These are phyloP conservation scores for Sherardia arvensis DNA, from an alignment of 257 asterid genomes.

Conservation along the genomic window DNA sequence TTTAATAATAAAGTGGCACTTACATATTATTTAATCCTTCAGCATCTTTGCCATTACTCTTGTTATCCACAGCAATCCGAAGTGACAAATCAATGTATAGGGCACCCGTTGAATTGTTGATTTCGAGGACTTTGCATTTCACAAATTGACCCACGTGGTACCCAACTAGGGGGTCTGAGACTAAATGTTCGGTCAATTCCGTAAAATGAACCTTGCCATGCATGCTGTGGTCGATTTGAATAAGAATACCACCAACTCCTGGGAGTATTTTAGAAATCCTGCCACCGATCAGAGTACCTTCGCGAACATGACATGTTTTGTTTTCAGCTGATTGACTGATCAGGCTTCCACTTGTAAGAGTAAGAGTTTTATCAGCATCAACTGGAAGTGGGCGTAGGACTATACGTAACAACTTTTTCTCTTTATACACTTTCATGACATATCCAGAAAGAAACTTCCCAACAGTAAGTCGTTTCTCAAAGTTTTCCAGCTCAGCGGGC, in stretches of 20 bases:
- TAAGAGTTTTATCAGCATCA: constrained; percentile 14
- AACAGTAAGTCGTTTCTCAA: constrained; percentile 56
- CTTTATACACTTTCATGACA: constrained; percentile 44
- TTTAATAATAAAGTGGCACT: constrained; percentile 22
- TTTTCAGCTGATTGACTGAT: constrained; percentile 17
- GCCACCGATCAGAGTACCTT: constrained; percentile 71
- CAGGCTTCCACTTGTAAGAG: constrained; percentile 15
- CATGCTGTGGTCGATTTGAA: constrained; percentile 59
- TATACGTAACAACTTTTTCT: constrained; percentile 67
- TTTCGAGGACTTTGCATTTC: constrained; percentile 70
- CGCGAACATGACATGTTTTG: constrained; percentile 34
- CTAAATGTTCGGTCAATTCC: constrained; percentile 60
- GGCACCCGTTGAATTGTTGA: constrained; percentile 31
- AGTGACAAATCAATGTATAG: constrained; percentile 76
- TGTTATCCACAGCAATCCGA: constrained; percentile 28
- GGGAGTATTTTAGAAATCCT: constrained; percentile 78
- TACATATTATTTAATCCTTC: constrained; percentile 30
- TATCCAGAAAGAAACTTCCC: constrained; percentile 65
- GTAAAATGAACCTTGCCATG: constrained; percentile 91
- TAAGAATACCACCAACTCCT: constrained; percentile 76
- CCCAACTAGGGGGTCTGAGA: constrained; percentile 58
- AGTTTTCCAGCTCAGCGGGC: constrained; percentile 62
- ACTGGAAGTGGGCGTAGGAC: constrained; percentile 33
- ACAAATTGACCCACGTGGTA: constrained; percentile 76
- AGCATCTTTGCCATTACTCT: constrained; percentile 20